Conservation (phyloP, 306 rosid genomes). For the Carpinus viminea region DNA sequence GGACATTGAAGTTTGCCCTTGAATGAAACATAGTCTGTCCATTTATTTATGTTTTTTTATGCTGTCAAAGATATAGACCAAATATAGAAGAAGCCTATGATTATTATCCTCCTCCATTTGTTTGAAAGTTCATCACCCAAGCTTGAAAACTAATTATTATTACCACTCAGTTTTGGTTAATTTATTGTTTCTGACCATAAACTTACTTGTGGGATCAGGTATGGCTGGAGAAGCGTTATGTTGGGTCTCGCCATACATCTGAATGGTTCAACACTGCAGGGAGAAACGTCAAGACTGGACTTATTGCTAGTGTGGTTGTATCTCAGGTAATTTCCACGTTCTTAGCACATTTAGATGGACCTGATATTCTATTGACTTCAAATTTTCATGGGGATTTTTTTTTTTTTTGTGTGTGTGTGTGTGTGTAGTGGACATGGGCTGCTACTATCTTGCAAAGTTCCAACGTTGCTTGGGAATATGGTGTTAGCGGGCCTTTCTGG, state of each 20-base stretch:
- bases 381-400: conserved; percentile 10
- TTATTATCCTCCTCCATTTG: not conserved
- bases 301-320: too few relatives aligned
- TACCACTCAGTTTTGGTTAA: not conserved
- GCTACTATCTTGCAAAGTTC: conserved; percentile 95
- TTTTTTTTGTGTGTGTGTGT: too few relatives aligned
- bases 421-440: conserved; percentile 94
- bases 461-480: conserved; percentile 96
- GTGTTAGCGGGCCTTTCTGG: conserved; percentile 96
- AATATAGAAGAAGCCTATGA: not conserved
- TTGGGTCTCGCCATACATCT: conserved; percentile 82
- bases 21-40: too few relatives aligned
- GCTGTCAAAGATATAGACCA: not conserved
- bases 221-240: conserved; percentile 88
- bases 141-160: conserved; percentile 1
- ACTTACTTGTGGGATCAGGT: conserved; percentile 47
- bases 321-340: conserved; percentile 24
- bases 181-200: not conserved
- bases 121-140: not conserved
- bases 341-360: not conserved
- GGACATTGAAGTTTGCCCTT: too few relatives aligned
- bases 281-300: too few relatives aligned
- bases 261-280: conserved; percentile 99
- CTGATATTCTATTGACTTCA: not conserved
- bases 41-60: not conserved